phyloP scores from a whole-genome alignment of 2,329 filamentous ascomycete genomes.

The Hawksworthiomyces lignivorus region DNA sequence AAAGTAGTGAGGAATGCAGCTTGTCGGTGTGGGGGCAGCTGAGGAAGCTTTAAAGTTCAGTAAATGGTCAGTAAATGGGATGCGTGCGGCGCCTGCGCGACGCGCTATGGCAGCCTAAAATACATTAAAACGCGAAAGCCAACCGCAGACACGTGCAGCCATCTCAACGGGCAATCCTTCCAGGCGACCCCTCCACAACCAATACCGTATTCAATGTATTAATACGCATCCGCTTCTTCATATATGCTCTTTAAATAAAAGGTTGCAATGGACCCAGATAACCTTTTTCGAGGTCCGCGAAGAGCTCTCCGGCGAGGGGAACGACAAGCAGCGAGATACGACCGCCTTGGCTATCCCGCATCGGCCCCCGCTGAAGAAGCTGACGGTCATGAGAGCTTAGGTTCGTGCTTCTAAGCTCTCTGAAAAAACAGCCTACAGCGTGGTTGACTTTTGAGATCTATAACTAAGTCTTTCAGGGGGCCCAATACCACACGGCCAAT shows the following conservation, averaged over 20 bases:
- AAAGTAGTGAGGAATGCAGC: no score
- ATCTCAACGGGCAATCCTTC: no score
- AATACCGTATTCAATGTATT: no score
- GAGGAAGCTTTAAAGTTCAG: no score
- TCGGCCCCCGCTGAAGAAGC: not conserved
- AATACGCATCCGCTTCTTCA: no score
- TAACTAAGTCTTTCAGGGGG: not conserved
- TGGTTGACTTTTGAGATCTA: no score
- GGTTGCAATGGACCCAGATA: conserved; percentile 12
- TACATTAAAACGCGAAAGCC: conserved; percentile 14
- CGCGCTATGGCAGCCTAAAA: conserved; percentile 12
- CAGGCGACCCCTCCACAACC: not conserved
- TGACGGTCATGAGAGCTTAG: not conserved
- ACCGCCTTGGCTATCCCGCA: not conserved
- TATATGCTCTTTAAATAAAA: no score
- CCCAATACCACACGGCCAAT: not conserved
- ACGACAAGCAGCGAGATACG: conserved; percentile 1
- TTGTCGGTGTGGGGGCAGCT: no score
- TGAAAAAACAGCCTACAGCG: no score
- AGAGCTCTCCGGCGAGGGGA: conserved; percentile 10
- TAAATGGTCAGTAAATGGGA: no score
- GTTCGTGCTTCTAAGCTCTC: not conserved
- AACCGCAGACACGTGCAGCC: conserved; percentile 14
- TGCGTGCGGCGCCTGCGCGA: no score
- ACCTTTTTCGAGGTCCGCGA: conserved; percentile 11